Evolutionary conservation across 225 moss, liverwort and hornwort genomes (phyloP).

Genomic region (Antitrichia curtipendula): DNA sequence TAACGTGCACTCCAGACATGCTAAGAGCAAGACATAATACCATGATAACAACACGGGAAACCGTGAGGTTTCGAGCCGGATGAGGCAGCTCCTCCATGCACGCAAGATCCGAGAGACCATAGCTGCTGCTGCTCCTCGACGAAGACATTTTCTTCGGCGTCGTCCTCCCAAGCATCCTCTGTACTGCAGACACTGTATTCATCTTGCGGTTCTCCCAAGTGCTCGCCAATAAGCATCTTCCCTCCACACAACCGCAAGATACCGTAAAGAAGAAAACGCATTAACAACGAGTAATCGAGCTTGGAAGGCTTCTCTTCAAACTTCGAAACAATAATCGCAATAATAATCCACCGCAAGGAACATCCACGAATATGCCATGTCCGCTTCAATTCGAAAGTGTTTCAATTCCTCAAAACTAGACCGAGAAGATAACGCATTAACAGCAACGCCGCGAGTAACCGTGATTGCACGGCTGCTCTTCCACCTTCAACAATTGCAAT

Average conservation of each 20-base stretch:
- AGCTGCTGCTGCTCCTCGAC: background rate
- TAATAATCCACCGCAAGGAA: background rate
- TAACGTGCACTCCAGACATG: background rate
- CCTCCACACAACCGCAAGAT: background rate
- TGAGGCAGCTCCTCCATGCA: slow-evolving; percentile 36
- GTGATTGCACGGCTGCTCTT: background rate
- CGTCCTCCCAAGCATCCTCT: slow-evolving; percentile 19
- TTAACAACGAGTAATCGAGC: background rate
- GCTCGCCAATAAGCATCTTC: slow-evolving; percentile 8
- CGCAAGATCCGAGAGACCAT: slow-evolving; percentile 24
- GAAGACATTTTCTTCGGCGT: slow-evolving; percentile 3
- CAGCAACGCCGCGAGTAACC: background rate
- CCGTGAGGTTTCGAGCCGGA: slow-evolving; percentile 44
- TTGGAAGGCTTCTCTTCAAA: background rate
- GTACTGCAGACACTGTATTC: slow-evolving; percentile 15
- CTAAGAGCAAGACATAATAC: background rate
- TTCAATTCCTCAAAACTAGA: background rate
- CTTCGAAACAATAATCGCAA: background rate
- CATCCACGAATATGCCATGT: background rate
- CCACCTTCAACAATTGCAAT: background rate
- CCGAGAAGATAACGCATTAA: background rate
- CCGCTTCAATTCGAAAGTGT: background rate
- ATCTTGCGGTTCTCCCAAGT: background rate
- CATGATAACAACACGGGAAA: slow-evolving; percentile 52
- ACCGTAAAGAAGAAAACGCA: background rate